Conservation (phyloP, 352 stramenopile species). For the Phytophthora meadii region DNA sequence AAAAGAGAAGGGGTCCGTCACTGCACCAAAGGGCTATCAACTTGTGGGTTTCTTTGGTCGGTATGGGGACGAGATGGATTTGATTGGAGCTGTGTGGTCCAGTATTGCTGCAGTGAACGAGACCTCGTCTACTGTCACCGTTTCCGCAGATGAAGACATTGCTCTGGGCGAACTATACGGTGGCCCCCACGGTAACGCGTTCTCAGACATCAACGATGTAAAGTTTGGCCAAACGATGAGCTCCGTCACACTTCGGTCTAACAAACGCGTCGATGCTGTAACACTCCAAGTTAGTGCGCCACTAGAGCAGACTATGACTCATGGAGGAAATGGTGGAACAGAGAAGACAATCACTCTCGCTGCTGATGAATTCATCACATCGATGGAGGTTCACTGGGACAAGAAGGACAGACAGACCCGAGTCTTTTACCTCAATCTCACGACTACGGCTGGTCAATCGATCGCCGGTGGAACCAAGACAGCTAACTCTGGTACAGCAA, state of each 20-base stretch:
- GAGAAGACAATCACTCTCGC: constrained; percentile 15
- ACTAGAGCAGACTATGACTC: constrained; percentile 14
- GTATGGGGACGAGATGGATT: constrained; percentile 21
- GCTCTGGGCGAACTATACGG: constrained; percentile 21
- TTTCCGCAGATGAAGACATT: constrained; percentile 28
- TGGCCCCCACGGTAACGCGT: constrained; percentile 25
- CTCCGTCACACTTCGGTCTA: constrained; percentile 23
- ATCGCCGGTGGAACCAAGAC: constrained; percentile 30
- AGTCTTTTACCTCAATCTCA: constrained; percentile 36
- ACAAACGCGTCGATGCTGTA: constrained; percentile 45
- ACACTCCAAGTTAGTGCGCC: constrained; percentile 35
- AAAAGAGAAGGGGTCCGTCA: constrained; percentile 15
- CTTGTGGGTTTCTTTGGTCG: constrained; percentile 29
- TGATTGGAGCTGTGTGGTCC: constrained; percentile 28
- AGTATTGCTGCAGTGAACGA: constrained; percentile 34
- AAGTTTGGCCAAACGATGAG: constrained; percentile 24
- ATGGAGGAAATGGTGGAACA: constrained; percentile 27
- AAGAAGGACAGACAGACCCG: constrained; percentile 31
- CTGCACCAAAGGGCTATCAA: constrained; percentile 26
- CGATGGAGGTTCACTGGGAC: constrained; percentile 34
- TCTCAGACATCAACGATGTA: constrained; percentile 33
- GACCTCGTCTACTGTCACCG: not conserved
- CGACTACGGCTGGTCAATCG: not conserved
- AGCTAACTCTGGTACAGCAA: constrained; percentile 4
- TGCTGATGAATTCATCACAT: constrained; percentile 14